Percentiles rank a stretch among this genome's conserved stretches.
Conservation (phyloP, 1,139 yeast genomes). For the Zygosaccharomyces pseudobailii region DNA sequence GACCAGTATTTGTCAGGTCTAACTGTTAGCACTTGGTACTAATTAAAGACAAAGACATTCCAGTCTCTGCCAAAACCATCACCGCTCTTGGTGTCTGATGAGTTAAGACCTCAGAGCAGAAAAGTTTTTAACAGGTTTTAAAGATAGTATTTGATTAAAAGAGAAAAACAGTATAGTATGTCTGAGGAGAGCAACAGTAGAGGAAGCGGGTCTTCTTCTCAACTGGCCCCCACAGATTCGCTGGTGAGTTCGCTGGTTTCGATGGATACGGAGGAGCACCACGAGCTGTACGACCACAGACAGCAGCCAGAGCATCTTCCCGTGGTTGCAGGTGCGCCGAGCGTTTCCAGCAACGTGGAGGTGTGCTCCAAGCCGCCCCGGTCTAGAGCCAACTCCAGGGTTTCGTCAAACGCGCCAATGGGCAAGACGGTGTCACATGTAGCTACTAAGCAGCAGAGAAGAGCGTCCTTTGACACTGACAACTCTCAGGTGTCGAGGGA, state of each 20-base stretch:
- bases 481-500: slow-evolving; percentile 69
- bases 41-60: background rate
- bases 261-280: slow-evolving; percentile 39
- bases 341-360: background rate
- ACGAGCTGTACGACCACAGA: slow-evolving; percentile 53
- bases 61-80: background rate
- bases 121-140: background rate
- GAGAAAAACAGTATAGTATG: background rate
- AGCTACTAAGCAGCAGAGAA: slow-evolving; percentile 8
- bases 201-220: slow-evolving; percentile 8
- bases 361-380: background rate
- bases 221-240: slow-evolving; percentile 23
- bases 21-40: background rate
- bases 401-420: slow-evolving; percentile 1
- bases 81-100: background rate
- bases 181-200: slow-evolving; percentile 1
- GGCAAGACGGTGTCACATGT: background rate
- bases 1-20: background rate
- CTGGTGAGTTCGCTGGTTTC: slow-evolving; percentile 31
- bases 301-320: slow-evolving; percentile 41
- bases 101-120: background rate
- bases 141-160: background rate
- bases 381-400: slow-evolving; percentile 2
- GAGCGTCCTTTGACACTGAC: slow-evolving; percentile 51
- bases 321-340: slow-evolving; percentile 2